Base-by-base conservation (phyloP, 2,329 filamentous ascomycete genomes). In the Alternaria brassicicola region DNA sequence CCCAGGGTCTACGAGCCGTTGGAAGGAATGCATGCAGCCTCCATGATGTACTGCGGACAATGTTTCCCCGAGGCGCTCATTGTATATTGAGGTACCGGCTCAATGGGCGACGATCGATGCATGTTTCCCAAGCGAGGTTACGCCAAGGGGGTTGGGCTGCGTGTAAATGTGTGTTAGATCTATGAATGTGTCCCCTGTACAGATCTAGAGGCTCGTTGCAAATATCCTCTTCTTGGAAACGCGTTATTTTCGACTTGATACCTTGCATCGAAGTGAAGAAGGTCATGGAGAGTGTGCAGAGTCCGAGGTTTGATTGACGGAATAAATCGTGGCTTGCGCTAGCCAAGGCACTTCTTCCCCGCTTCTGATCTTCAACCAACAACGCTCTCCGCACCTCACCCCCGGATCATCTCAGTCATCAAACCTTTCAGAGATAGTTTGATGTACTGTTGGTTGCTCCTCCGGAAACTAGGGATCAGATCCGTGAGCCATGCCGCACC, bases 301-400 rank as follows among this genome's bases (percentile, higher is more conserved):
- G 30, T 31, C 21, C 55, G 42, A 19, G 25, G 41, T 56, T 49
- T 67, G 59, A 71, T 71, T 71, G 68, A 65, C 59, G 68, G 68
- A 70, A 71, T 66, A 71, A 66, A 55, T 64, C 48, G 62, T 63
- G 57, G 63, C 64, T 47, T 63, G 63, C 62, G 52, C 62, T 66
- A 69, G 47, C 55, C 59, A 33, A 51, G 36, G 31, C 28, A 54
- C 15, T 28, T 19, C 49, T 46, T 31, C 59, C 54, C 63, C 58
- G 51, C 52, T 45, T 42, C 61, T 49, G 52, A 52, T 41, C 36
- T 50, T 51, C 56, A 31, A 23, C 19, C 56, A 38, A 39, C 49
- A 33, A 39, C 28, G n/a, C 48, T 53, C 33, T 52, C 33, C 42
- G 38, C 31, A 33, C 26, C 17, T 54, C 28, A 19, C 48, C 23